Base-by-base conservation (phyloP, 2,329 filamentous ascomycete genomes). In the Neonectria sp. region DNA sequence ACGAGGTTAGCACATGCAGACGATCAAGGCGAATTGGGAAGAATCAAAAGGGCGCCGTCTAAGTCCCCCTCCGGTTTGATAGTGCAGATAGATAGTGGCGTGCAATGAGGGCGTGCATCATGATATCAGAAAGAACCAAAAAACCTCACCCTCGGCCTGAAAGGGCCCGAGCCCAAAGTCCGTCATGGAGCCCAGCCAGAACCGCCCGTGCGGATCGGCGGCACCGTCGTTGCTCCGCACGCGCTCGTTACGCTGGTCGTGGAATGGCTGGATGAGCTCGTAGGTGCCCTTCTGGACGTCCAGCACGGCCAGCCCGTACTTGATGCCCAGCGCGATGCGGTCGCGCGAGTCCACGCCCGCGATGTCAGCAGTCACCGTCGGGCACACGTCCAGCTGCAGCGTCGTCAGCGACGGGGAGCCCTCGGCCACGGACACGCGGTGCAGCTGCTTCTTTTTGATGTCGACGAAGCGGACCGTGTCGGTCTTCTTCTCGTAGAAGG, bases 171-270 rank as follows among this genome's bases (percentile, higher is more conserved):
- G 73, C 17, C 80, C 81, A 73, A 90, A 89, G 76, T 97, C 94
- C 69, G 94, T 96, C 93, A 97, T 97, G 69, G 89, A 89, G 8
- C 94, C 94, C 6, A 95, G 86, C 92, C 94, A 97, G 82, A 95
- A 96, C 37, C 94, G 86, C 35, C 95, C 95, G 69, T 91, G 87
- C 29, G 90, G 91, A 77, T 97, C 95, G 58, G 93, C 90, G 6
- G 90, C 92, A 53, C 95, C 95, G 77, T 97, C 95, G 77, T 97
- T 97, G 80, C 92, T 87, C 63, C 90, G 83, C 78, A 93, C 85
- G 25, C 90, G 82, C 78, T 87, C 82, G 70, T 85, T 88, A 37
- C 75, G 70, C 35, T 75, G 72, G 46, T 83, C 80, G 69, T 79
- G 75, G 74, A 89, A 89, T 66, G 80, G 83, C 68, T 82, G 79